A percentile compares a stretch with the other conserved stretches of the same genome.
phyloP scores from a whole-genome alignment of 2,329 filamentous ascomycete genomes.

The Chaetomiaceae sp. region DNA sequence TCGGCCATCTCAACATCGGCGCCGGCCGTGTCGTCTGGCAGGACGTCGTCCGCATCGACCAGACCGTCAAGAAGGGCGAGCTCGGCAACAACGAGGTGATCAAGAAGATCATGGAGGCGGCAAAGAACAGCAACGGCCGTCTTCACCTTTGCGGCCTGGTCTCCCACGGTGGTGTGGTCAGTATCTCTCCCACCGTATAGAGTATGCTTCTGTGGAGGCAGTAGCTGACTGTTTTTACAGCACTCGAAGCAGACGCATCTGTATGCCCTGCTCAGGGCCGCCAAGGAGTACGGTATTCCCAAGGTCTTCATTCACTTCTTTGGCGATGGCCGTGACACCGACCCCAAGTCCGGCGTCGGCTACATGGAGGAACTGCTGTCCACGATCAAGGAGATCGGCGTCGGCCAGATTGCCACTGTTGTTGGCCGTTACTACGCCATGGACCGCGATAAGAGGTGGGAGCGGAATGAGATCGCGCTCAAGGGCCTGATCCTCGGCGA shows the following conservation, averaged over 20 bases:
- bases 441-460: conserved; percentile 99
- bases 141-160: conserved; percentile 89
- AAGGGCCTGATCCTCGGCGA: conserved; percentile 82
- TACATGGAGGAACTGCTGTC: conserved; percentile 86
- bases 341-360: conserved; percentile 84
- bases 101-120: conserved; percentile 68
- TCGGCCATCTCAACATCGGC: conserved; percentile 97
- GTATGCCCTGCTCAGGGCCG: conserved; percentile 78
- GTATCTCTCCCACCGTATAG: not conserved
- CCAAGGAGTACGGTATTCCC: conserved; percentile 81
- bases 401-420: conserved; percentile 84
- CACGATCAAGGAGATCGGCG: conserved; percentile 74
- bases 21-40: conserved; percentile 98
- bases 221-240: conserved; percentile 34
- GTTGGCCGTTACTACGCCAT: conserved; percentile 98
- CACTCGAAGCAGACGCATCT: conserved; percentile 95
- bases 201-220: not conserved
- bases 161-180: conserved; percentile 85
- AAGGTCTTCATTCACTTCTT: conserved; percentile 99
- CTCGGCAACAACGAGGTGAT: conserved; percentile 72
- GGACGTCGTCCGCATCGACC: conserved; percentile 94
- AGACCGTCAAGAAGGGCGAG: conserved; percentile 80
- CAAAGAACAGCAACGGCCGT: conserved; percentile 83
- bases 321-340: conserved; percentile 93
- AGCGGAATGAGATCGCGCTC: conserved; percentile 83